These are phyloP conservation scores for Nicotiana tabacum DNA, from an alignment of 257 asterid genomes.

Conservation along the genomic window DNA sequence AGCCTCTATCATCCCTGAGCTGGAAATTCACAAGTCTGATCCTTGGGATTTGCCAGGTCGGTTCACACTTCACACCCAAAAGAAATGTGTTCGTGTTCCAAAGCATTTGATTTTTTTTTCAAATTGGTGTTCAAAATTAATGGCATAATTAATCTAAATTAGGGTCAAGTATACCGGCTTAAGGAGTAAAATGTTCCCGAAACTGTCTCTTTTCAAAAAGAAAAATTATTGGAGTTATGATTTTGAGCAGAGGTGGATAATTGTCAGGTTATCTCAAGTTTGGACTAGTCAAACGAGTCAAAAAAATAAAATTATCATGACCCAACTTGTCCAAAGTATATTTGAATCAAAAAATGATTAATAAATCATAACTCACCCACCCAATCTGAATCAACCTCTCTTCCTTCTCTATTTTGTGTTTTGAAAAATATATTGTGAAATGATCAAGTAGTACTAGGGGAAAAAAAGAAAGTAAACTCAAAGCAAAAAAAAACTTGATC, in stretches of 20 bases:
- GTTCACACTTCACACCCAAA: background rate
- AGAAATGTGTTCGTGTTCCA: no score
- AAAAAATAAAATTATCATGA: no score
- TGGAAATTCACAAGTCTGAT: conserved; percentile 78
- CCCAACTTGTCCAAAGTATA: background rate
- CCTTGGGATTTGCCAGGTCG: conserved; percentile 98
- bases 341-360: no score
- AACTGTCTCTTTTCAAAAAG: background rate
- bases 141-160: no score
- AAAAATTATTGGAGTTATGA: background rate
- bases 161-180: background rate
- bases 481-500: no score
- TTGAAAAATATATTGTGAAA: no score
- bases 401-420: no score
- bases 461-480: no score
- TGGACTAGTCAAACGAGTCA: background rate
- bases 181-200: background rate
- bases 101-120: no score
- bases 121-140: no score
- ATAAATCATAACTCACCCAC: background rate
- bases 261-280: background rate
- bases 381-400: background rate
- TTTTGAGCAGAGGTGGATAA: background rate
- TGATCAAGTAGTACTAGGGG: background rate
- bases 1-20: conserved; percentile 69